phyloP scores from a whole-genome alignment of 768 basidiomycete species.

The Infundibulicybe gibba region DNA sequence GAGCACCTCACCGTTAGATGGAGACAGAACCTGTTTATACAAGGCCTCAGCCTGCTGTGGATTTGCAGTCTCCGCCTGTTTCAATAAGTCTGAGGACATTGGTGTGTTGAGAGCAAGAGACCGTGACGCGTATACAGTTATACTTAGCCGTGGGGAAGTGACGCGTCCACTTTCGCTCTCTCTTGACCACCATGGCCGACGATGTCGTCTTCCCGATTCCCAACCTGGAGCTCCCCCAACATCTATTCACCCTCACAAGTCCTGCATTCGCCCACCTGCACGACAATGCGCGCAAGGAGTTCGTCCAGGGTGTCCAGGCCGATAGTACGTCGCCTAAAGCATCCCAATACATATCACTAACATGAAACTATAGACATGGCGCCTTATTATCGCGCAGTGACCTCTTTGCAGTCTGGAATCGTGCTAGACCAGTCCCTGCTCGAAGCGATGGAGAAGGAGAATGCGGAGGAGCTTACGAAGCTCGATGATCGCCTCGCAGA shows the following conservation, averaged over 20 bases:
- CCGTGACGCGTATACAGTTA: slow-evolving; percentile 25
- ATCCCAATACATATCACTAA: background rate
- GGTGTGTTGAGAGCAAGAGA: slow-evolving; percentile 8
- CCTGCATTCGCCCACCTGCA: slow-evolving; percentile 61
- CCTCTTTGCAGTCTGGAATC: slow-evolving; percentile 41
- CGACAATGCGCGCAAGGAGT: slow-evolving; percentile 54
- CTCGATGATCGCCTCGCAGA: slow-evolving; percentile 79
- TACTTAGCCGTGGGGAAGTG: slow-evolving; percentile 20
- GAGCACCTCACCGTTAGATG: slow-evolving; percentile 31
- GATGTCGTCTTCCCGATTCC: slow-evolving; percentile 84
- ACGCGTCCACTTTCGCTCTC: slow-evolving; percentile 1
- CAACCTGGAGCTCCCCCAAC: slow-evolving; percentile 78
- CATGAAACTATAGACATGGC: slow-evolving; percentile 68
- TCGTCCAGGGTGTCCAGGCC: slow-evolving; percentile 72
- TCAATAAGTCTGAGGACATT: slow-evolving; percentile 38
- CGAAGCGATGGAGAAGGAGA: slow-evolving; percentile 60
- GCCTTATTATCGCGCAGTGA: slow-evolving; percentile 69
- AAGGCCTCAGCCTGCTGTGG: slow-evolving; percentile 65
- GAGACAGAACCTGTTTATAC: slow-evolving; percentile 64
- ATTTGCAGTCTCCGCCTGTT: slow-evolving; percentile 54
- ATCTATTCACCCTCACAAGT: slow-evolving; percentile 70
- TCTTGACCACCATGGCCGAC: slow-evolving; percentile 61
- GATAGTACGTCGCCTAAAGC: slow-evolving; percentile 54
- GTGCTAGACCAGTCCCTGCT: slow-evolving; percentile 51
- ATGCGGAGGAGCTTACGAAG: slow-evolving; percentile 66